Evolutionary conservation across 257 asterid species (phyloP).

Genomic region (Fraxinus cuspidata): DNA sequence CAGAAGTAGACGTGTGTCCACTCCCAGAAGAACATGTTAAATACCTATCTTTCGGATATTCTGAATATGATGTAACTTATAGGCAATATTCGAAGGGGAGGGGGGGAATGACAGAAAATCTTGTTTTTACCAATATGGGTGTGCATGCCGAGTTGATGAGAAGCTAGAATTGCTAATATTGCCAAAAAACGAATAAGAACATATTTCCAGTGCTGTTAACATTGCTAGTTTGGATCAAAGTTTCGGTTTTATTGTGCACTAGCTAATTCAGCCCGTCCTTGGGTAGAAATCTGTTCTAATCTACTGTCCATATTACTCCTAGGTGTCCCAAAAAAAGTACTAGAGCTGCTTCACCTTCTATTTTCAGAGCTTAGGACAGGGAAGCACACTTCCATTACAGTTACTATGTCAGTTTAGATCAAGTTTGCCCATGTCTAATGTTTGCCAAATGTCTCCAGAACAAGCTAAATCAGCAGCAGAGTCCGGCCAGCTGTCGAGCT

Average conservation of each 20-base stretch:
- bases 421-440: conserved; percentile 56
- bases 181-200: background rate
- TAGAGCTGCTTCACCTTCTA: conserved; percentile 7
- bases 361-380: background rate
- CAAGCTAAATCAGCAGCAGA: conserved; percentile 31
- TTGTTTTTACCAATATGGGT: background rate
- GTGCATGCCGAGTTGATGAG: background rate
- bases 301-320: conserved; percentile 3
- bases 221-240: conserved; percentile 9
- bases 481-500: conserved; percentile 35
- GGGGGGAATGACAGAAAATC: background rate
- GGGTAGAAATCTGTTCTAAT: background rate
- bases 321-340: background rate
- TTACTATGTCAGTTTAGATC: conserved; percentile 41
- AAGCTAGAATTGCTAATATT: background rate
- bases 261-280: conserved; percentile 12
- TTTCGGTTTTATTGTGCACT: conserved; percentile 9
- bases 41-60: too few relatives aligned
- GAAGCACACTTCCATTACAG: background rate
- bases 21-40: too few relatives aligned
- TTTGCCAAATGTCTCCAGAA: conserved; percentile 48
- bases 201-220: conserved; percentile 4
- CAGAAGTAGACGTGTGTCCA: too few relatives aligned
- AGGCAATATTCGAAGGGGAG: too few relatives aligned
- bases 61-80: too few relatives aligned